Evolutionary conservation across 805 yeast species (phyloP), one percentile per base, ranked within the genome.

Genomic region (Vanderwaltozyma tropicalis): DNA sequence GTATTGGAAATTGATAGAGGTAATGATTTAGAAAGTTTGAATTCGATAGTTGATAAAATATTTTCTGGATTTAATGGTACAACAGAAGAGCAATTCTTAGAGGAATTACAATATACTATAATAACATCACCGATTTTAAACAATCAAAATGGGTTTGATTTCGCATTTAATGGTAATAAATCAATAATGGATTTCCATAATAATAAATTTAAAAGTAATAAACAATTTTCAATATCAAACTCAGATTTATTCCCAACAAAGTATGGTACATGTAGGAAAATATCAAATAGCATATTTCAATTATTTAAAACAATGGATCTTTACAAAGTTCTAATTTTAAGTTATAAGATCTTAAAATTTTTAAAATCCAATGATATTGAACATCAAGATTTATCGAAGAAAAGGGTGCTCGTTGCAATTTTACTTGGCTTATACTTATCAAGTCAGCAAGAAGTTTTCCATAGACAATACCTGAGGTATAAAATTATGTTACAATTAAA

Each of bases 81-180:
- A 14, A 25, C 17, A 12, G 15, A 43, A 22, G 41, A 41, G 20
- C 44, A 42, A 24, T 74, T 73, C 45, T 44, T 62, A 20, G 80
- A 75, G 40, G 72, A 72, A 43, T 71, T 73, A 44, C 64, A 72
- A 32, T 75, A 73, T 48, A 52, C 62, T 3, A 50, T 74, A 2
- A 64, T 74, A 5, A 66, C 76, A 4, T 69, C 76, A 7, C 70
- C 66, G 38, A 53, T 74, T 15, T 49, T 74, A 25, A 68, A 67
- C 38, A 68, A 63, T 43, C 34, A 60, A 55, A 22, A 61, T 57
- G 29, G 46, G 49, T 27, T 55, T 50, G 34, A 55, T 51, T 25
- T 52, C 43, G 39, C 45, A 11, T 37, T 44, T 40, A 41, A 50
- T 32, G 35, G 45, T 5, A 49, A 42, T 34, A 43, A 43, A 35